A percentile compares a stretch with the other conserved stretches of the same genome.
Conservation (phyloP, 1,284 basidiomycete genomes). For the Heterobasidion annosum region DNA sequence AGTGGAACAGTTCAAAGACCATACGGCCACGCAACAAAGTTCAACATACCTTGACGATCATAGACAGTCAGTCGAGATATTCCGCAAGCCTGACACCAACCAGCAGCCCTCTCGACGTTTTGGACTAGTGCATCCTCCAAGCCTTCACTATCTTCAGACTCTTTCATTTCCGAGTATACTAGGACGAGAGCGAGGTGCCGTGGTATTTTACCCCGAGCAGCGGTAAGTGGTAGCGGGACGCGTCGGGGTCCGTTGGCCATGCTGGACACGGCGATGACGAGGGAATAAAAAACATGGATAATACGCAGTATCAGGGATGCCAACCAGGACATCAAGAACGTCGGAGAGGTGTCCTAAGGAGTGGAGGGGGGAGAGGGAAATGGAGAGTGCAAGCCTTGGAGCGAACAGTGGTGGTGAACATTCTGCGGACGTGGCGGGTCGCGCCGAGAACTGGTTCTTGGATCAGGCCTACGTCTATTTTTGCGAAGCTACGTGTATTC, state of each 20-base stretch:
- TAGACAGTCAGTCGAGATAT: slow-evolving; percentile 59
- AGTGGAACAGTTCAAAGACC: background rate
- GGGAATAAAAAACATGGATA: slow-evolving; percentile 49
- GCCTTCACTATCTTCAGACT: slow-evolving; percentile 14
- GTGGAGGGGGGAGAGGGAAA: background rate
- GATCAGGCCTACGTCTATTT: too few relatives aligned
- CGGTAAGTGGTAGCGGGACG: slow-evolving; percentile 35
- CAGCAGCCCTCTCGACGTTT: slow-evolving; percentile 40
- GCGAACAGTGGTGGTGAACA: background rate
- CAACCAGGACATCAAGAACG: slow-evolving; percentile 22
- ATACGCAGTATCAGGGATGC: slow-evolving; percentile 35
- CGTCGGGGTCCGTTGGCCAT: slow-evolving; percentile 27
- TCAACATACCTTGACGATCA: slow-evolving; percentile 54
- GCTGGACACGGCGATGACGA: slow-evolving; percentile 30
- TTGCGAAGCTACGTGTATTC: too few relatives aligned
- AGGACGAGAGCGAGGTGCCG: slow-evolving; percentile 58
- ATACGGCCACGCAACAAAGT: background rate
- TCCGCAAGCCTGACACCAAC: slow-evolving; percentile 52
- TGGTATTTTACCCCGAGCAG: slow-evolving; percentile 46
- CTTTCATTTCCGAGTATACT: slow-evolving; percentile 25
- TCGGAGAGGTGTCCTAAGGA: background rate
- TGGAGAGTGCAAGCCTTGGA: background rate
- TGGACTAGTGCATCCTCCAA: slow-evolving; percentile 34
- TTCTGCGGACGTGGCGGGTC: background rate
- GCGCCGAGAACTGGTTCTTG: background rate